phyloP scores from a whole-genome alignment of 2,329 filamentous ascomycete genomes.

The Dactylella cylindrospora region DNA sequence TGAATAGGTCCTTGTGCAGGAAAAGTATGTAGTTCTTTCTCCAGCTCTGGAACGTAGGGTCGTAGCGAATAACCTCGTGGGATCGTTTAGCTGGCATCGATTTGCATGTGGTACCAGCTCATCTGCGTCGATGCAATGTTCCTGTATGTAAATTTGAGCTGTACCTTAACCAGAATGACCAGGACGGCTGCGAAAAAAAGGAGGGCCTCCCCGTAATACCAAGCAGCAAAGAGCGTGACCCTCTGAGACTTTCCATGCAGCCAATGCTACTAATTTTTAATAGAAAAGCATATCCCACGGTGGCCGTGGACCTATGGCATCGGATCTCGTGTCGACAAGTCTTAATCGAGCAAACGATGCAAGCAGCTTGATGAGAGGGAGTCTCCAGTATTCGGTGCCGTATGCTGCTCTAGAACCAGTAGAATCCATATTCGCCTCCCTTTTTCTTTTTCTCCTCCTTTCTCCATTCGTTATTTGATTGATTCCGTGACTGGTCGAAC shows the following conservation, averaged over 20 bases:
- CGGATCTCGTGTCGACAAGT: conserved; percentile 39
- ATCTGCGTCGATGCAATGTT: conserved; percentile 42
- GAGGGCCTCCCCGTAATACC: conserved; percentile 5
- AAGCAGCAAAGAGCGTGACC: conserved; percentile 24
- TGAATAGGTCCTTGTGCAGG: too few relatives aligned
- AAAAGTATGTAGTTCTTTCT: too few relatives aligned
- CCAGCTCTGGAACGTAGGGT: too few relatives aligned
- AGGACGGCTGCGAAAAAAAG: neutral
- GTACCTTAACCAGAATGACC: too few relatives aligned
- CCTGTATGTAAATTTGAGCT: conserved; percentile 42
- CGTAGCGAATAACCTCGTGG: too few relatives aligned
- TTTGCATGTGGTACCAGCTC: conserved; percentile 44
- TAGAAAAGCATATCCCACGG: neutral
- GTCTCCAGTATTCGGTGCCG: conserved; percentile 18
- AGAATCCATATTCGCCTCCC: neutral
- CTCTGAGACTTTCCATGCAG: conserved; percentile 43
- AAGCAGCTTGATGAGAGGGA: conserved; percentile 15
- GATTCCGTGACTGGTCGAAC: conserved; percentile 4
- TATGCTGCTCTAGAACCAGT: neutral
- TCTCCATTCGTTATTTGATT: conserved; percentile 7
- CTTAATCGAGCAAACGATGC: conserved; percentile 15
- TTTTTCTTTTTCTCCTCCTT: conserved; percentile 7
- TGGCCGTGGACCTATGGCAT: conserved; percentile 42
- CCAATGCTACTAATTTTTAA: conserved; percentile 37
- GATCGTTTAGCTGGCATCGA: too few relatives aligned